Conservation (phyloP, 129 eudicot species). For the Centella asiatica region DNA sequence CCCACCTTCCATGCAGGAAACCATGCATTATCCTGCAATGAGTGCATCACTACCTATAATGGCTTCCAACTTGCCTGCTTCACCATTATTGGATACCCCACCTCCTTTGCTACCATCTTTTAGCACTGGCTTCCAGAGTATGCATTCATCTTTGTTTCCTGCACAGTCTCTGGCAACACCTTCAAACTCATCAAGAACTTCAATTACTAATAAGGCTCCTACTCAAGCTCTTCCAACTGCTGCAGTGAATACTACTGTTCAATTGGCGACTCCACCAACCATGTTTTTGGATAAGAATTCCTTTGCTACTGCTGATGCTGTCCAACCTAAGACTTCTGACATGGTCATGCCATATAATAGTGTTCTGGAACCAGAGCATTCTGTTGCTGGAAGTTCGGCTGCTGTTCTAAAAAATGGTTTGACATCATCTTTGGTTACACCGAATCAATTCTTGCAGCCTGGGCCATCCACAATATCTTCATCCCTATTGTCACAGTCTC, state of each 20-base stretch:
- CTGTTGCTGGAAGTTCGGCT: conserved; percentile 9
- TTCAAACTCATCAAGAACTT: conserved; percentile 9
- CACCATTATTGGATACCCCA: conserved; percentile 5
- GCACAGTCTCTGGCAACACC: conserved; percentile 9
- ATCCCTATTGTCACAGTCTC: conserved; percentile 8
- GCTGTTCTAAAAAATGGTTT: neutral
- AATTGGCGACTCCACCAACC: conserved; percentile 4
- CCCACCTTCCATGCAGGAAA: conserved; percentile 25
- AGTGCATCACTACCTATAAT: conserved; percentile 17
- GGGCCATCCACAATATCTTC: conserved; percentile 14
- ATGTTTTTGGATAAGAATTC: conserved; percentile 10
- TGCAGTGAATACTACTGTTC: conserved; percentile 9
- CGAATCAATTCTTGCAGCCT: conserved; percentile 26
- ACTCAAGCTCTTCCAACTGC: conserved; percentile 11
- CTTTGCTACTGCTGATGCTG: conserved; percentile 5
- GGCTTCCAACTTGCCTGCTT: conserved; percentile 12
- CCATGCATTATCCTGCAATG: conserved; percentile 16
- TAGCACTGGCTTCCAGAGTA: conserved; percentile 5
- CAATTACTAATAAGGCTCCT: conserved; percentile 18
- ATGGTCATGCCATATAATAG: conserved; percentile 4
- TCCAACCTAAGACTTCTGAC: conserved; percentile 11
- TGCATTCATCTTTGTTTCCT: conserved; percentile 17
- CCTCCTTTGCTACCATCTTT: conserved; percentile 21
- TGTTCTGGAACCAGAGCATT: conserved; percentile 1
- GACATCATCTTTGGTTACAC: conserved; percentile 19